A percentile compares a stretch with the other conserved stretches of the same genome.
These are phyloP conservation scores for Pharus latifolius DNA, from an alignment of 176 grass and related monocot genomes.

Conservation along the genomic window DNA sequence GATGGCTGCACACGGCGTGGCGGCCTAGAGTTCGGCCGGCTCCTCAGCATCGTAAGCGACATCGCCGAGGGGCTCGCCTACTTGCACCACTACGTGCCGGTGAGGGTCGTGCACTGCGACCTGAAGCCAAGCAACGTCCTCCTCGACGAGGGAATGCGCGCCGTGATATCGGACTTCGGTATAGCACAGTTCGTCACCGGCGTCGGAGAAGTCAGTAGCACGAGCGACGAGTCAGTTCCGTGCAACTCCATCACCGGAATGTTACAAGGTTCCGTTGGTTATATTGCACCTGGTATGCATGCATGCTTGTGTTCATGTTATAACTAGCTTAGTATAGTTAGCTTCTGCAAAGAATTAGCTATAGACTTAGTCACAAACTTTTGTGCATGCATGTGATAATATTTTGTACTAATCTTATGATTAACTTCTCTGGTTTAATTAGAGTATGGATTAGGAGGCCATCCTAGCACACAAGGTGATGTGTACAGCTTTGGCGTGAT, in stretches of 20 bases:
- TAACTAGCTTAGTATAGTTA: neutral
- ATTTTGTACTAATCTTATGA: neutral
- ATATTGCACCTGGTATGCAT: slow-evolving; percentile 76
- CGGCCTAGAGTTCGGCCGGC: slow-evolving; percentile 33
- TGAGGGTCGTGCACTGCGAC: slow-evolving; percentile 79
- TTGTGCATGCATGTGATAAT: neutral
- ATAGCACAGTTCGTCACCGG: slow-evolving; percentile 53
- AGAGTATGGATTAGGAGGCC: slow-evolving; percentile 81
- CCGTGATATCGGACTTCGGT: slow-evolving; percentile 80
- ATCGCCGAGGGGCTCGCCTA: slow-evolving; percentile 84
- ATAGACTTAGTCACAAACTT: neutral
- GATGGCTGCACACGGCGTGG: neutral
- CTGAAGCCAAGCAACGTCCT: slow-evolving; percentile 91
- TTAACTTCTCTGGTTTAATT: neutral
- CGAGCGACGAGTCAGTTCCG: slow-evolving; percentile 27
- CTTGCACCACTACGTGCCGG: slow-evolving; percentile 79
- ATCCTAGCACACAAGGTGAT: slow-evolving; percentile 62
- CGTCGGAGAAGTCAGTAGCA: slow-evolving; percentile 14
- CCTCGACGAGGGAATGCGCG: slow-evolving; percentile 62
- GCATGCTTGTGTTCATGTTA: neutral
- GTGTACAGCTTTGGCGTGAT: slow-evolving; percentile 92
- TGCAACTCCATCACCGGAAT: slow-evolving; percentile 82
- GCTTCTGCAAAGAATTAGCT: neutral
- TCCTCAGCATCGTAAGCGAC: slow-evolving; percentile 59
- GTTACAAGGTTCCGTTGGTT: slow-evolving; percentile 71